These are phyloP conservation scores for Cicer pinnatifidum DNA, from an alignment of 306 rosid genomes.

Conservation along the genomic window DNA sequence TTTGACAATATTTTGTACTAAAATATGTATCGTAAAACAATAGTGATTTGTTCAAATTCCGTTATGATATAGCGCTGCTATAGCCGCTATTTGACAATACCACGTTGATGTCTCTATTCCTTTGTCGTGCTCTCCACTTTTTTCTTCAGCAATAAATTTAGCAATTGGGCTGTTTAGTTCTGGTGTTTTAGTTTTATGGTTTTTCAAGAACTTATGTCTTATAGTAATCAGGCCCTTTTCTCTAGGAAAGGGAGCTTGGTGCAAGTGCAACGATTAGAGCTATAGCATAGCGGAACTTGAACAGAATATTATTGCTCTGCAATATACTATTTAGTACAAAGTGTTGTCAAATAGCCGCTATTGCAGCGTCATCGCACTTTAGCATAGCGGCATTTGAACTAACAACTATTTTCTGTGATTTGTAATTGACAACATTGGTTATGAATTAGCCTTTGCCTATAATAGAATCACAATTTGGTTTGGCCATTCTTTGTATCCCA, in stretches of 20 bases:
- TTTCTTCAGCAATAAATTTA: not conserved
- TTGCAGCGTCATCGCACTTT: no score
- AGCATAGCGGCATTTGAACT: no score
- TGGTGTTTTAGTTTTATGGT: not conserved
- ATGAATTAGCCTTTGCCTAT: not conserved
- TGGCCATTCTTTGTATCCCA: not conserved
- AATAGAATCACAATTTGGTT: not conserved
- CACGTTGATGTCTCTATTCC: not conserved
- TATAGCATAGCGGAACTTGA: not conserved
- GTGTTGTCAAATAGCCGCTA: no score
- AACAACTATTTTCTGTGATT: no score
- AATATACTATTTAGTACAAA: no score
- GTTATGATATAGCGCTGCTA: no score
- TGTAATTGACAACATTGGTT: no score
- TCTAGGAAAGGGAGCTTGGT: not conserved
- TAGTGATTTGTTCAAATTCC: no score
- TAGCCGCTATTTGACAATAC: no score
- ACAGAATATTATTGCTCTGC: no score
- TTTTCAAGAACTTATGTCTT: not conserved
- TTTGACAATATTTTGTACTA: no score
- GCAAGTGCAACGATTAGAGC: not conserved
- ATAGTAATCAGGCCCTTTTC: not conserved
- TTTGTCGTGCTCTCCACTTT: not conserved
- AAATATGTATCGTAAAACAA: no score
- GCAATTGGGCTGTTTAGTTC: not conserved